Evolutionary conservation across 2,329 filamentous ascomycete genomes (phyloP).

Genomic region (Blumeria graminis): DNA sequence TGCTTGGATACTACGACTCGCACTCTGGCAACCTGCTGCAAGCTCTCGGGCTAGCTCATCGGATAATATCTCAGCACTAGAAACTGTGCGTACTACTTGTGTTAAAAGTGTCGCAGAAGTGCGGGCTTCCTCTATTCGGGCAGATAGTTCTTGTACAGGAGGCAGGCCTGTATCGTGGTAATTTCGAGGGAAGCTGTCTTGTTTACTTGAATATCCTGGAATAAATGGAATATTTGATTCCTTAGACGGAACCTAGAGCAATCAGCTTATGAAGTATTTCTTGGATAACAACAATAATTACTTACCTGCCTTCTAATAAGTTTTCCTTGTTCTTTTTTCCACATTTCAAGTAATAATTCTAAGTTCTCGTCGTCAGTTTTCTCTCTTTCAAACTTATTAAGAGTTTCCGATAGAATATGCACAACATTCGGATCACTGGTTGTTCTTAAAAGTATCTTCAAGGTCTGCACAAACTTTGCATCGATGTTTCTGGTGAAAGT

Average conservation of each 20-base stretch:
- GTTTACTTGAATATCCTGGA: constrained; percentile 6
- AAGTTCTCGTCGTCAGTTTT: constrained; percentile 46
- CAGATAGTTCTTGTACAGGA: constrained; percentile 49
- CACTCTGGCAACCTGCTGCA: constrained; percentile 58
- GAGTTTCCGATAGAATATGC: constrained; percentile 67
- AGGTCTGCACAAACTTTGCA: constrained; percentile 51
- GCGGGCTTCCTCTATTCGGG: constrained; percentile 67
- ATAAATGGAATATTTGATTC: background rate
- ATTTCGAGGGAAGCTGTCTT: constrained; percentile 33
- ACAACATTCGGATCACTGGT: constrained; percentile 53
- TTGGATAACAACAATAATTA: background rate
- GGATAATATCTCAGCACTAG: constrained; percentile 44
- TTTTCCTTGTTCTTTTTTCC: constrained; percentile 60
- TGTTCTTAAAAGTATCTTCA: constrained; percentile 50
- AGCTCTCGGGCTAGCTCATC: constrained; percentile 93
- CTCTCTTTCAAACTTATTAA: constrained; percentile 54
- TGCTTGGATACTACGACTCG: constrained; percentile 56
- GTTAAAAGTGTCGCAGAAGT: constrained; percentile 82
- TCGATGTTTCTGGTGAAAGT: constrained; percentile 85
- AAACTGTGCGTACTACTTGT: constrained; percentile 73
- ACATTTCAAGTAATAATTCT: constrained; percentile 53
- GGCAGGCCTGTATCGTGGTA: constrained; percentile 29
- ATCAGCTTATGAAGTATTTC: background rate
- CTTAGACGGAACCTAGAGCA: background rate
- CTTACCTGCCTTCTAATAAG: constrained; percentile 8